Base-by-base conservation (phyloP, 352 stramenopile genomes). In the Phytophthora tubulina region DNA sequence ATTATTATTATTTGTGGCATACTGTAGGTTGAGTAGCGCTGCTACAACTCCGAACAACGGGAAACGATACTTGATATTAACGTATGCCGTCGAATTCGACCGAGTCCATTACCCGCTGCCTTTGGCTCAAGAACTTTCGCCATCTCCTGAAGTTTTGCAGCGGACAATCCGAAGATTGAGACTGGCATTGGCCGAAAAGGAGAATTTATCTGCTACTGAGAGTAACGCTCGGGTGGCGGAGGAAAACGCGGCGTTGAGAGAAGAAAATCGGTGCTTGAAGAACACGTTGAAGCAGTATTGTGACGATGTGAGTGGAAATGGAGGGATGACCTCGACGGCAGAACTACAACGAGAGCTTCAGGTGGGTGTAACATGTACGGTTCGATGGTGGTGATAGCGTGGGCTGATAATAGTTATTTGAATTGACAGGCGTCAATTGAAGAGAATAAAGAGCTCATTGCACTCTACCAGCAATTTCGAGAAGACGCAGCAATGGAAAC, bases 11-110 rank as follows among this genome's bases (percentile, higher is more conserved):
- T 39, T 63, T 27, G 17, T 56, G 30, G 35, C 35, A 50, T 53
- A 49, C 14, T 59, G 27, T 39, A 76, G 56, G 17, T 39, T 64
- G 21, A 51, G 33, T 30, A 56, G 55, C 10, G 59, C 62, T 15
- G 46, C 44, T 31, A 52, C 50, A 33, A 42, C 50, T 63, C 54
- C 57, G 4, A 57, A 21, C n/a, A 73, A 32, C 11, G 81, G 75
- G 49, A 98, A 98, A 69, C 76, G 94, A 15, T 98, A 97, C 74
- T 75, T 98, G 9, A 98, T 98, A 61, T 65, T 98, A 31, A 99
- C 95, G 2, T 98, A 98, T 66, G 88, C 87, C 1, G 94, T 93
- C 3, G 93, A 98, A 65, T 98, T 98, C 61, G 95, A 98, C 52
- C 85, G 93, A 31, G 95, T 98, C 8, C 95, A 98, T 74, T 98